These are phyloP conservation scores for Phaeolepiota aurea DNA, from an alignment of 768 basidiomycete species.

Conservation along the genomic window DNA sequence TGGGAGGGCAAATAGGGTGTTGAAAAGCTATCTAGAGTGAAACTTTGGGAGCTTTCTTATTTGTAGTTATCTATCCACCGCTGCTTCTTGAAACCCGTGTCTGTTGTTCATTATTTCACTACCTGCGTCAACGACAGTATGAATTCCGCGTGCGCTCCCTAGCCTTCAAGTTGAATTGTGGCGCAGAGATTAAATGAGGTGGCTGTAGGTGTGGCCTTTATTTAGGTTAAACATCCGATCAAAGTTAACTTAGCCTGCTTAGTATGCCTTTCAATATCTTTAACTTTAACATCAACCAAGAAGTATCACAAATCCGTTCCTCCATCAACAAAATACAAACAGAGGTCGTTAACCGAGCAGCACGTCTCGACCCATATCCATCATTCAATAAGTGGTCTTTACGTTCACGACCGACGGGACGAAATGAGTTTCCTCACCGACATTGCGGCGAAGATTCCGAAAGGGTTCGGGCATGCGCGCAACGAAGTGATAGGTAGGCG, in stretches of 20 bases:
- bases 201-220: neutral
- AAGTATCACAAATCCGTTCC: too few species aligned
- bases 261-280: neutral
- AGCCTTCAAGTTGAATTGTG: neutral
- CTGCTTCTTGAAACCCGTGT: too few species aligned
- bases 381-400: too few species aligned
- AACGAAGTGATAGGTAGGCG: constrained; percentile 28
- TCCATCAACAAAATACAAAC: too few species aligned
- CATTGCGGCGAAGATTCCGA: constrained; percentile 15
- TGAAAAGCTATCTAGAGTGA: too few species aligned
- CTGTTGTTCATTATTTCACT: neutral
- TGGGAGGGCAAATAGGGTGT: neutral
- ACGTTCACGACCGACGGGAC: too few species aligned
- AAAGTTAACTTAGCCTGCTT: neutral
- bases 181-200: neutral
- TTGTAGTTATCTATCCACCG: too few species aligned
- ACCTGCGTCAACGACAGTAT: neutral
- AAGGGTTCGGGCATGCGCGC: constrained; percentile 32
- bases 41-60: too few species aligned
- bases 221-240: neutral
- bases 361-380: too few species aligned
- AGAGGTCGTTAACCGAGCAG: too few species aligned
- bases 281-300: neutral
- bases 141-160: neutral
- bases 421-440: constrained; percentile 24